Evolutionary conservation across 768 basidiomycete genomes (phyloP).

Genomic region (Phaeotremella skinneri): DNA sequence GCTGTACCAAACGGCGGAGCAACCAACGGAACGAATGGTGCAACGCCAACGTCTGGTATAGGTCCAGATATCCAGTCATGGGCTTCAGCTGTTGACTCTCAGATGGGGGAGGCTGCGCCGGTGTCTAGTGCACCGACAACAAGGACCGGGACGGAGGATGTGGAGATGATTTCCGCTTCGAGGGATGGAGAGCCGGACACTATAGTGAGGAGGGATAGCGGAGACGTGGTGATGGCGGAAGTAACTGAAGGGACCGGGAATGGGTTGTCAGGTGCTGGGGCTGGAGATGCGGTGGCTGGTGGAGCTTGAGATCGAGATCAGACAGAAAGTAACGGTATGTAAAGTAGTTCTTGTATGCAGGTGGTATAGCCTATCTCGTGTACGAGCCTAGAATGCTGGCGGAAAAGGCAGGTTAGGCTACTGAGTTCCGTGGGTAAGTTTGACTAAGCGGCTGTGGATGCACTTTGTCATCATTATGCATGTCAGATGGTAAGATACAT

Average conservation of each 20-base stretch:
- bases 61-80: conserved; percentile 2
- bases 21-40: not conserved
- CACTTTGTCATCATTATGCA: no score
- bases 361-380: no score
- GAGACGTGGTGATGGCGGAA: not conserved
- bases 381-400: no score
- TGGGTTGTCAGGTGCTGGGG: conserved; percentile 8
- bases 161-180: not conserved
- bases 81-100: not conserved
- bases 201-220: not conserved
- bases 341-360: no score
- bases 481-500: no score
- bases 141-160: conserved; percentile 2
- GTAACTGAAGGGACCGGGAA: conserved; percentile 2
- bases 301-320: conserved; percentile 5
- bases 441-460: no score
- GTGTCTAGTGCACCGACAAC: not conserved
- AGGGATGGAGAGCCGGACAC: not conserved
- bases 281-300: conserved; percentile 11
- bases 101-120: not conserved
- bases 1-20: not conserved
- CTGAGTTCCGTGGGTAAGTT: no score
- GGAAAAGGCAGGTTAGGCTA: no score
- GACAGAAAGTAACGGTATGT: not conserved
- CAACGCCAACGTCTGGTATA: not conserved